Percentiles rank a stretch among this genome's conserved stretches.
Conservation (phyloP, 768 basidiomycete genomes). For the Rhizopogon vinicolor region DNA sequence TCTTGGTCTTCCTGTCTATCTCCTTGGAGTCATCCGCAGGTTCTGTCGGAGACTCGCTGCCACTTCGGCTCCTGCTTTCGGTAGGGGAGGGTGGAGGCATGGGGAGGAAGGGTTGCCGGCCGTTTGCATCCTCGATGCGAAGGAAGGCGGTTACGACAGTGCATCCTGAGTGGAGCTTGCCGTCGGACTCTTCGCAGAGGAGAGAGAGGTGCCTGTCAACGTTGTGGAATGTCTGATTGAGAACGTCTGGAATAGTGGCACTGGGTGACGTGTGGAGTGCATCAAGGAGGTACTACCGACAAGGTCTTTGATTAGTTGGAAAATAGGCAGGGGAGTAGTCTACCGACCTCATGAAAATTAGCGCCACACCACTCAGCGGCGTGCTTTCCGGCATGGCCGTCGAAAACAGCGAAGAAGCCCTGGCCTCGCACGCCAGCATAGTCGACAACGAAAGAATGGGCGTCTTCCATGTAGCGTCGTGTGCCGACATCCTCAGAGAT, state of each 20-base stretch:
- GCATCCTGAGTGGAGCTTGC: conserved; percentile 94
- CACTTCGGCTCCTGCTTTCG: conserved; percentile 25
- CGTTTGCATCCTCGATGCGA: conserved; percentile 79
- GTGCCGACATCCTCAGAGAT: conserved; percentile 85
- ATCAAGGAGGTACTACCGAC: conserved; percentile 55
- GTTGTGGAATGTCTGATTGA: conserved; percentile 92
- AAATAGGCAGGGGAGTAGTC: not conserved
- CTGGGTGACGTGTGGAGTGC: conserved; percentile 58
- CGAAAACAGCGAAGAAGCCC: conserved; percentile 97
- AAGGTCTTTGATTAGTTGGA: conserved; percentile 6
- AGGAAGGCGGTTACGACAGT: conserved; percentile 96
- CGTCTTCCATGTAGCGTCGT: conserved; percentile 94
- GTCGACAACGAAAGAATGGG: conserved; percentile 94
- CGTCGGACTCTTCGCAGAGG: conserved; percentile 82
- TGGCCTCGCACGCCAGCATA: conserved; percentile 89
- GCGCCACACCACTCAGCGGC: conserved; percentile 98
- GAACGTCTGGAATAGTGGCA: conserved; percentile 72
- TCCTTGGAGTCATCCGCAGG: conserved; percentile 27
- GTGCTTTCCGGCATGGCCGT: conserved; percentile 97
- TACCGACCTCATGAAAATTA: conserved; percentile 84
- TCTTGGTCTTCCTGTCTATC: conserved; percentile 41
- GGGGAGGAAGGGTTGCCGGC: conserved; percentile 63
- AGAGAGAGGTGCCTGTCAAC: conserved; percentile 83
- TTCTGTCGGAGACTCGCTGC: conserved; percentile 35
- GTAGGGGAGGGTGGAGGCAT: conserved; percentile 26